These are phyloP conservation scores for Mucor velutinosus DNA, from an alignment of 371 early-diverging fungal species.

Conservation along the genomic window DNA sequence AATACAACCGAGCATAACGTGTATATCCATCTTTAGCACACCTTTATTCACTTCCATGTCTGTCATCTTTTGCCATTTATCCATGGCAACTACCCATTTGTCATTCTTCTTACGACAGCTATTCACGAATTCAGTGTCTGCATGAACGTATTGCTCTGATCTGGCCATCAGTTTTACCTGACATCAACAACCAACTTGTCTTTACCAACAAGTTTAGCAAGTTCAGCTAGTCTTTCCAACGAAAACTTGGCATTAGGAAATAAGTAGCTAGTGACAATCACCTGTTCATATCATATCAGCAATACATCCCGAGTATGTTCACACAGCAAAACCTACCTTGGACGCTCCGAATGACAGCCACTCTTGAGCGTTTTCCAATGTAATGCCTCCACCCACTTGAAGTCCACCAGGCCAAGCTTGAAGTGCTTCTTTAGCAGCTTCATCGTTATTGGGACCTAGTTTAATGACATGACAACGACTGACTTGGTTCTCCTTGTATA, in stretches of 20 bases:
- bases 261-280: constrained; percentile 94
- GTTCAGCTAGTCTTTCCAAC: constrained; percentile 60
- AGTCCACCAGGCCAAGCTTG: constrained; percentile 84
- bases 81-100: constrained; percentile 93
- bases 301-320: no score
- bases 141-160: background rate
- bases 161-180: constrained; percentile 44
- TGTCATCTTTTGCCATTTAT: constrained; percentile 96
- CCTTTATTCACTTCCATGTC: constrained; percentile 82
- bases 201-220: constrained; percentile 72
- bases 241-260: constrained; percentile 83
- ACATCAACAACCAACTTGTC: constrained; percentile 91
- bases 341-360: constrained; percentile 90
- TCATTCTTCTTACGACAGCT: constrained; percentile 79
- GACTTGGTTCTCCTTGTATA: constrained; percentile 75
- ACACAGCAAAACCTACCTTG: constrained; percentile 52
- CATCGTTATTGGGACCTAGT: constrained; percentile 88
- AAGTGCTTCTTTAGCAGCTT: constrained; percentile 85
- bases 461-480: constrained; percentile 94
- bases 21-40: constrained; percentile 8
- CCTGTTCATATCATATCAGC: constrained; percentile 34
- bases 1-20: background rate
- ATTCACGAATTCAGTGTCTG: background rate
- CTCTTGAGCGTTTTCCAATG: constrained; percentile 75
- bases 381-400: constrained; percentile 97